Evolutionary conservation across 345 rosid species (phyloP).

Genomic region (Melaleuca alternifolia): DNA sequence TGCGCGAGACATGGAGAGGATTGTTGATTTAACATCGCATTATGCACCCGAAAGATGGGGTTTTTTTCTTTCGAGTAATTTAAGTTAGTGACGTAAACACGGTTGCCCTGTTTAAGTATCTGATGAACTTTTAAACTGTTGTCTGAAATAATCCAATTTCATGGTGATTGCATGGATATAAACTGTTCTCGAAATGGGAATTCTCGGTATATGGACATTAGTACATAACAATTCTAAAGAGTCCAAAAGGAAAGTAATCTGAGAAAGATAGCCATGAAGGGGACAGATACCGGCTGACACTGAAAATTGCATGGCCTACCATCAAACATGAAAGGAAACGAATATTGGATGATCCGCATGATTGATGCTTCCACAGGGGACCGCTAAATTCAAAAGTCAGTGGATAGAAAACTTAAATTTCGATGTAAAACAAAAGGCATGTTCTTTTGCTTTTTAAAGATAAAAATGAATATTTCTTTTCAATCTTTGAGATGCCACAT

Average conservation of each 20-base stretch:
- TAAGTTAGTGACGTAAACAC: neutral
- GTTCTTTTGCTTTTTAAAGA: neutral
- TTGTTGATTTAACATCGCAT: neutral
- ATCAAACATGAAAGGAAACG: neutral
- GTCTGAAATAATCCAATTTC: neutral
- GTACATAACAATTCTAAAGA: neutral
- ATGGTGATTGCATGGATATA: neutral
- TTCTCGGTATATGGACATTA: neutral
- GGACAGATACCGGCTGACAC: neutral
- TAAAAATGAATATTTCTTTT: neutral
- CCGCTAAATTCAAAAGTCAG: neutral
- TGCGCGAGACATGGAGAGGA: neutral
- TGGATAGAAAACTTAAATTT: neutral
- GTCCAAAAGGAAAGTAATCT: neutral
- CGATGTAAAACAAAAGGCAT: neutral
- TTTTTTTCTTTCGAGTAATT: neutral
- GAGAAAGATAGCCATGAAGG: neutral
- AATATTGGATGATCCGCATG: neutral
- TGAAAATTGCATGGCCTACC: neutral
- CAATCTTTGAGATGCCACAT: neutral
- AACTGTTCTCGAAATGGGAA: neutral
- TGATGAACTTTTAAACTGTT: neutral
- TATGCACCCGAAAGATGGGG: neutral
- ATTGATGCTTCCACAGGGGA: neutral
- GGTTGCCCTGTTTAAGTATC: too few species aligned